A percentile compares a stretch with the other conserved stretches of the same genome.
Conservation (phyloP, 2,329 filamentous ascomycete genomes). For the Drechslerella dactyloides region DNA sequence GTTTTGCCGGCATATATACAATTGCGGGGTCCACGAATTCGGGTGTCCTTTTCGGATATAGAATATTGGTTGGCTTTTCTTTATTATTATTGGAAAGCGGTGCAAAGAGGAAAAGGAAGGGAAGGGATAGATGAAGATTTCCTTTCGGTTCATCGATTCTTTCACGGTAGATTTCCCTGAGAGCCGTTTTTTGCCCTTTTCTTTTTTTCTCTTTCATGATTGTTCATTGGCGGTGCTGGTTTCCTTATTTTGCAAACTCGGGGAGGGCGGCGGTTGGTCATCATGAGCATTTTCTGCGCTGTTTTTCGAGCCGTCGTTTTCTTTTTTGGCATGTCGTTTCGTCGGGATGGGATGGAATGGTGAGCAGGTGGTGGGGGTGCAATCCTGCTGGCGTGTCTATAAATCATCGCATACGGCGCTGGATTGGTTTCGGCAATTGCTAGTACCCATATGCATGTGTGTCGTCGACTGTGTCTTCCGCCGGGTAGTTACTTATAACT, state of each 20-base stretch:
- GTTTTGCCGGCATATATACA: slow-evolving; percentile 18
- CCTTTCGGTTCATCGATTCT: slow-evolving; percentile 12
- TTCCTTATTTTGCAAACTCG: not conserved
- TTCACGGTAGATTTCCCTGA: slow-evolving; percentile 29
- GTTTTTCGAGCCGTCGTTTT: not conserved
- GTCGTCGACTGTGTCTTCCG: not conserved
- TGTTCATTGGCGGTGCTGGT: not conserved
- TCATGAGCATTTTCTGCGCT: not conserved
- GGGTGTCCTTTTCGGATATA: not conserved
- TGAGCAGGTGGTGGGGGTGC: not conserved
- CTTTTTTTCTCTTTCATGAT: not conserved
- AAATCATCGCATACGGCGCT: slow-evolving; percentile 45
- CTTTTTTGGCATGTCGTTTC: not conserved
- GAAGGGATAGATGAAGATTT: slow-evolving; percentile 15
- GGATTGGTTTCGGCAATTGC: slow-evolving; percentile 21
- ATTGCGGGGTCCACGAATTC: slow-evolving; percentile 13
- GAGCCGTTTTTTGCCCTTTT: slow-evolving; percentile 7
- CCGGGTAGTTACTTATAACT: too few species aligned
- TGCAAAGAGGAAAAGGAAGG: slow-evolving; percentile 12
- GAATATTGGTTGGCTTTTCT: not conserved
- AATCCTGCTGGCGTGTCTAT: slow-evolving; percentile 17
- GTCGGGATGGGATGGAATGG: not conserved
- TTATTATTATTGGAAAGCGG: slow-evolving; percentile 12
- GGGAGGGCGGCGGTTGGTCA: not conserved
- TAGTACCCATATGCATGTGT: slow-evolving; percentile 6